A percentile compares a stretch with the other conserved stretches of the same genome.
Evolutionary conservation across 129 eudicot genomes (phyloP).

Genomic region (Helianthus annuus): HanXRQr2.0-SUNRISE NC_035445.2:23768021-23768520

Average conservation of each 20-base stretch:
- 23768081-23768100: conserved; percentile 3
- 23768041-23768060: conserved; percentile 2
- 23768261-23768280: neutral
- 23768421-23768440: neutral
- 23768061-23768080: neutral
- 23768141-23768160: neutral
- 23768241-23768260: neutral
- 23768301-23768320: neutral
- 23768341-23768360: neutral
- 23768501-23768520: conserved; percentile 34
- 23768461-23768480: neutral
- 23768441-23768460: neutral
- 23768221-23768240: neutral
- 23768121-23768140: neutral
- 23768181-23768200: neutral
- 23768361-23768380: neutral
- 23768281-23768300: neutral
- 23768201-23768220: neutral
- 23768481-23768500: neutral
- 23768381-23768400: neutral
- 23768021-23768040: no score
- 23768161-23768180: neutral
- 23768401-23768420: neutral
- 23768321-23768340: neutral
- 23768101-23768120: neutral